A percentile compares a stretch with the other conserved stretches of the same genome.
phyloP scores from a whole-genome alignment of 2,329 filamentous ascomycete species.

The Cercospora canescens region DNA sequence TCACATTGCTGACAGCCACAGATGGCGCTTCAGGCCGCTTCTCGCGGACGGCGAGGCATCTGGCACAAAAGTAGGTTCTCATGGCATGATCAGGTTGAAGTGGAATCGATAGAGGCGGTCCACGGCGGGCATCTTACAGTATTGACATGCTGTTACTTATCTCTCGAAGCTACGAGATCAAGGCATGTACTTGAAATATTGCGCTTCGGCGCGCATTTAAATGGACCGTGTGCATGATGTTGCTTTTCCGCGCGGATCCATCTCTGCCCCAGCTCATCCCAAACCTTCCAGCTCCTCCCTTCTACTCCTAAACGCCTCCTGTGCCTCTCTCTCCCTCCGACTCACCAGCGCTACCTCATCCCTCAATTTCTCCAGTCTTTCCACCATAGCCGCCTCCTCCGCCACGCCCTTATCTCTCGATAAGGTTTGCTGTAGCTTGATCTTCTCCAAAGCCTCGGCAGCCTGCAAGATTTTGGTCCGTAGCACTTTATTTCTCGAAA shows the following conservation, averaged over 20 bases:
- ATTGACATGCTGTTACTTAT: background rate
- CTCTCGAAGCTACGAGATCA: background rate
- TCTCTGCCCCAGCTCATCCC: background rate
- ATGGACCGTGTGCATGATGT: background rate
- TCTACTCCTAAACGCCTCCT: slow-evolving; percentile 76
- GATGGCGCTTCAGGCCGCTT: no score
- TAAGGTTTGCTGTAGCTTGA: slow-evolving; percentile 60
- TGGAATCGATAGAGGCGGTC: background rate
- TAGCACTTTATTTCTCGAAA: slow-evolving; percentile 78
- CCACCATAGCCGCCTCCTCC: slow-evolving; percentile 74
- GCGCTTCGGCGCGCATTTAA: background rate
- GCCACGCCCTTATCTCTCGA: slow-evolving; percentile 50
- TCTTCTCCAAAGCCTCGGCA: slow-evolving; percentile 68
- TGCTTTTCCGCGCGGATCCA: no score
- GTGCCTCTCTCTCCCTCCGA: slow-evolving; percentile 82
- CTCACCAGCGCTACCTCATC: slow-evolving; percentile 83
- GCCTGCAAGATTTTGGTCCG: slow-evolving; percentile 77
- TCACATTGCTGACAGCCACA: no score
- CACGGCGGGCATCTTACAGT: background rate
- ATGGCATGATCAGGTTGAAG: background rate
- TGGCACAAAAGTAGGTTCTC: background rate
- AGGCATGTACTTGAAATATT: background rate
- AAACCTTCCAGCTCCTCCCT: slow-evolving; percentile 67
- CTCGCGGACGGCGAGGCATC: no score
- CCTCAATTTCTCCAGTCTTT: slow-evolving; percentile 71